Conservation (phyloP, 2,329 filamentous ascomycete species). For the Paraconiothyrium brasiliense region DNA sequence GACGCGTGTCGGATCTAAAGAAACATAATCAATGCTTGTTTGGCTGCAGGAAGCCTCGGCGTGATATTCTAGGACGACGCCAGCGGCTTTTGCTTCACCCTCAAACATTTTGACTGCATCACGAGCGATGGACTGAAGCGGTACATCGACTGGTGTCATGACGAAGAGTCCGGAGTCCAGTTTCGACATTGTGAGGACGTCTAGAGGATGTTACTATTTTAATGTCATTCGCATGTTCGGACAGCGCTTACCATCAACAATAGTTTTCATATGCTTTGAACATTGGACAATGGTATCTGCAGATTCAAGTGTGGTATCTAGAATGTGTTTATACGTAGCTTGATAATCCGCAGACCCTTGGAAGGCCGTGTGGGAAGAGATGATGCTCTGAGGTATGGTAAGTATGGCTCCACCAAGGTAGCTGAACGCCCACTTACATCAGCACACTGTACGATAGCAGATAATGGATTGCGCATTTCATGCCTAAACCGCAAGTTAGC, state of each 20-base stretch:
- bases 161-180: conserved; percentile 54
- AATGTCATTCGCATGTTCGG: neutral
- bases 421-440: conserved; percentile 48
- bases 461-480: conserved; percentile 57
- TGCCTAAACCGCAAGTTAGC: conserved; percentile 22
- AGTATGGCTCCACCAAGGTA: conserved; percentile 22
- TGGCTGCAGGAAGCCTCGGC: conserved; percentile 51
- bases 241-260: conserved; percentile 51
- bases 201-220: conserved; percentile 36
- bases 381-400: conserved; percentile 18
- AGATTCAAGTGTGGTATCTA: conserved; percentile 43
- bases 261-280: conserved; percentile 56
- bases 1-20: conserved; percentile 54
- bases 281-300: conserved; percentile 56
- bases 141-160: conserved; percentile 52
- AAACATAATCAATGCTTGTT: conserved; percentile 49
- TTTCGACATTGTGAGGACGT: conserved; percentile 53
- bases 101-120: conserved; percentile 51
- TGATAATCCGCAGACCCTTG: neutral
- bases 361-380: conserved; percentile 23
- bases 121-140: conserved; percentile 43
- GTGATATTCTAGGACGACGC: conserved; percentile 36
- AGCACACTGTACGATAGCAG: conserved; percentile 55
- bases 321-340: neutral
- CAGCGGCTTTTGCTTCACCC: conserved; percentile 42